Evolutionary conservation across 1,139 yeast species (phyloP).

Genomic region (Blastobotrys illinoisensis): DNA sequence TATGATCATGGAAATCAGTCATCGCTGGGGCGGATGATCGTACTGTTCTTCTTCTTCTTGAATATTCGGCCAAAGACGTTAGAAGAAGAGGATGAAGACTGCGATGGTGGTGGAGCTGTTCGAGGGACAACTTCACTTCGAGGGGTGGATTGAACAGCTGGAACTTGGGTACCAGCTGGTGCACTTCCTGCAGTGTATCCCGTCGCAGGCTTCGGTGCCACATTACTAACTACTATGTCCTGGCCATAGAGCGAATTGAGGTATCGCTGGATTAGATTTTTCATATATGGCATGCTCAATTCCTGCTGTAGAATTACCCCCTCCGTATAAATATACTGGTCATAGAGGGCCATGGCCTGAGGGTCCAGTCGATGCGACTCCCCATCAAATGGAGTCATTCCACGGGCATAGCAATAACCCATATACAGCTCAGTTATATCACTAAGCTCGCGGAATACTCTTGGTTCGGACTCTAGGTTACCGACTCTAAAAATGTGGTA

Average conservation of each 20-base stretch:
- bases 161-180: neutral
- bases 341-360: neutral
- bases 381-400: neutral
- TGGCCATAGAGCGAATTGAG: neutral
- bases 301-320: neutral
- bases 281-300: neutral
- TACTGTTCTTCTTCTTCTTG: neutral
- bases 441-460: neutral
- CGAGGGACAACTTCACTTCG: neutral
- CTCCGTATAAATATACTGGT: neutral
- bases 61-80: neutral
- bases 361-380: neutral
- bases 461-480: neutral
- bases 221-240: too few species aligned
- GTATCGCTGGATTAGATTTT: neutral
- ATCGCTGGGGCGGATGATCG: neutral
- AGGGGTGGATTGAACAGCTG: neutral
- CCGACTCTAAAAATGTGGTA: neutral
- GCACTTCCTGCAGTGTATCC: neutral
- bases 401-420: neutral
- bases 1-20: too few species aligned
- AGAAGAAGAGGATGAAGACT: neutral
- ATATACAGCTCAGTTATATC: neutral
- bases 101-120: too few species aligned
- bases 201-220: too few species aligned